Conservation (phyloP, 768 basidiomycete species). For the Termitomyces bulborhizus region DNA sequence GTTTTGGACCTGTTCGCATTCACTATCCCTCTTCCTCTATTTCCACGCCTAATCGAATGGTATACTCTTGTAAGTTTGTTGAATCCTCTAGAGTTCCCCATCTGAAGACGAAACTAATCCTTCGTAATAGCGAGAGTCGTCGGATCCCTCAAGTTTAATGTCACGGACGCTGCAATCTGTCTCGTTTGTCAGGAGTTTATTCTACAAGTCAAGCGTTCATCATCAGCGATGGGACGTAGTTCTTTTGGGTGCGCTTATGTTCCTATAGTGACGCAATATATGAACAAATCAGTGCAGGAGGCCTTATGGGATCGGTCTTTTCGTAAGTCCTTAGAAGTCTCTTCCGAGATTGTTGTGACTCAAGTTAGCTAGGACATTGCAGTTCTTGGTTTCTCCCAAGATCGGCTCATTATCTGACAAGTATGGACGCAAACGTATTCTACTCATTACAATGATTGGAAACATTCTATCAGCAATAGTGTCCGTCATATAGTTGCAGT, state of each 20-base stretch:
- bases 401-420: constrained; percentile 85
- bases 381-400: constrained; percentile 76
- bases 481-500: constrained; percentile 34
- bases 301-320: constrained; percentile 90
- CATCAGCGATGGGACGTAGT: constrained; percentile 91
- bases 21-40: constrained; percentile 92
- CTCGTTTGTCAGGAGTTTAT: constrained; percentile 55
- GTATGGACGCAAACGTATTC: constrained; percentile 80
- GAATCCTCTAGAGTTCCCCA: background rate
- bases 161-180: constrained; percentile 64
- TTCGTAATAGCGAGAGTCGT: constrained; percentile 55
- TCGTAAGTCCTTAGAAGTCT: constrained; percentile 48
- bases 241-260: constrained; percentile 57
- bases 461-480: constrained; percentile 88
- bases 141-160: constrained; percentile 66
- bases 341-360: constrained; percentile 16
- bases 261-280: background rate
- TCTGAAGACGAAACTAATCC: constrained; percentile 4
- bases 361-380: constrained; percentile 56
- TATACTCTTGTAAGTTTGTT: constrained; percentile 57
- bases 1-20: constrained; percentile 89
- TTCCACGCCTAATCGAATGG: constrained; percentile 96
- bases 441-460: constrained; percentile 86
- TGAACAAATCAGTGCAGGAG: constrained; percentile 38
- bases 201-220: constrained; percentile 54